These are phyloP conservation scores for Fusarium albidum DNA, from an alignment of 2,329 filamentous ascomycete genomes.

Conservation along the genomic window DNA sequence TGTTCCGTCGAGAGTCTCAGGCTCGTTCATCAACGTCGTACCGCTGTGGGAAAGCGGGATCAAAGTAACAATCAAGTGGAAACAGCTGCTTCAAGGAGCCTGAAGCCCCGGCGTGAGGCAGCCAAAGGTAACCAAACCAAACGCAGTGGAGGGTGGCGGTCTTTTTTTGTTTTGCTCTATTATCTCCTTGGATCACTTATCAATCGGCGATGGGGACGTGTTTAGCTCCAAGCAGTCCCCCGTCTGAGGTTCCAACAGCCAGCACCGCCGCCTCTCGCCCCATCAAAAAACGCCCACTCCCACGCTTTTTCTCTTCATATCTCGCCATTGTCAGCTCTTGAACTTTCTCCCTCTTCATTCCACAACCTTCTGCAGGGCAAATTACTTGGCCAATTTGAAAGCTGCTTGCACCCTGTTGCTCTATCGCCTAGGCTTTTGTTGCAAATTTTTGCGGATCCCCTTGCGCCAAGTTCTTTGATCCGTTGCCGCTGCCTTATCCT, in stretches of 20 bases:
- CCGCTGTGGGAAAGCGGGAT: background rate
- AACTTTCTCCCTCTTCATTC: conserved; percentile 2
- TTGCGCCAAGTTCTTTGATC: background rate
- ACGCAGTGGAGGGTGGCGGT: conserved; percentile 16
- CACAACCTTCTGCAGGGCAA: background rate
- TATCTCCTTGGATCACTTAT: conserved; percentile 24
- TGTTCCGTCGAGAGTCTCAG: conserved; percentile 8
- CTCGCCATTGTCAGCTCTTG: conserved; percentile 17
- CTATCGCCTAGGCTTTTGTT: conserved; percentile 7
- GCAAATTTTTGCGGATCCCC: background rate
- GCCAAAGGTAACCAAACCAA: conserved; percentile 2
- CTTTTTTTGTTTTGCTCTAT: conserved; percentile 27
- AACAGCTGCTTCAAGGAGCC: conserved; percentile 20
- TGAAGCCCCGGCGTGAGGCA: conserved; percentile 27
- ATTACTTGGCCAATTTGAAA: conserved; percentile 15
- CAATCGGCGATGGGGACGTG: conserved; percentile 30
- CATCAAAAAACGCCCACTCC: conserved; percentile 32
- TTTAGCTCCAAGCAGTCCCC: conserved; percentile 13
- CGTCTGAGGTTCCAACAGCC: background rate
- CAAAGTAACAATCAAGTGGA: background rate
- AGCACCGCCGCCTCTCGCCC: conserved; percentile 27
- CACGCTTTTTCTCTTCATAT: conserved; percentile 15
- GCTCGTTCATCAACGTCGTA: background rate
- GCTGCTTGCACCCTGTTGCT: conserved; percentile 4
- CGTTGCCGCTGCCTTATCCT: conserved; percentile 15